Evolutionary conservation across 176 grass and related monocot genomes (phyloP), one percentile per base, ranked within the genome.

Genomic region (Cocos nucifera): DNA sequence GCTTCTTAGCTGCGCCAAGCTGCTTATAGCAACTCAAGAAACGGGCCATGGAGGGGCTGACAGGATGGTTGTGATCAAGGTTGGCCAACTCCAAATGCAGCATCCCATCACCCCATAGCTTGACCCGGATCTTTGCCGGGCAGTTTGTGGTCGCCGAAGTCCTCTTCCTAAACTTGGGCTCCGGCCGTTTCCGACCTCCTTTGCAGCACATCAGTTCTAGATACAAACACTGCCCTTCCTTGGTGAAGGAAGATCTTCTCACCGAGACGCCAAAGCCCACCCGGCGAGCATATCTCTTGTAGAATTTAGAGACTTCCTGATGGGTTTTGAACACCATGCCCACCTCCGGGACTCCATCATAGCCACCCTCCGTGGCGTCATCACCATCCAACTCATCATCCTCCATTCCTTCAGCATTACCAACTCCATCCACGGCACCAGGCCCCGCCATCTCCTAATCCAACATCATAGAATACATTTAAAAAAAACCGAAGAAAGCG

Each of bases 201-300:
- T 95, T 95, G 74, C 90, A 89, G 73, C 90, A 95, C 85, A 95
- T 95, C 58, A 95, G 67, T 66, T 97, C 92, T 0, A 97, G 83
- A 75, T 97, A 97, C 54, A 97, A 73, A 55, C 87, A 97, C 59
- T 64, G 82, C 28, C 86, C 83, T 69, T 89, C 86, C 73, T 89
- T 78, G 59, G 88, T 83, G 62, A 97, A 97, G 2, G 92, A 90
- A 15, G 92, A 97, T 59, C 92, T 86, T 62, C 92, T 83, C 18
- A 90, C 84, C 15, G 92, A 90, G 48, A 97, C 84, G 26, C 87
- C 92, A 50, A 97, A 97, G 39, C 92, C 92, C 30, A 87, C 85
- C 69, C 87, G 83, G 17, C 83, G 78, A 23, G 87, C 92, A 64
- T 97, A 97, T 28, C 68, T 64, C 57, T 83, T 83, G 73, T 97